Conservation (phyloP, 2,329 filamentous ascomycete genomes). For the Teratosphaeria epicoccoides region DNA sequence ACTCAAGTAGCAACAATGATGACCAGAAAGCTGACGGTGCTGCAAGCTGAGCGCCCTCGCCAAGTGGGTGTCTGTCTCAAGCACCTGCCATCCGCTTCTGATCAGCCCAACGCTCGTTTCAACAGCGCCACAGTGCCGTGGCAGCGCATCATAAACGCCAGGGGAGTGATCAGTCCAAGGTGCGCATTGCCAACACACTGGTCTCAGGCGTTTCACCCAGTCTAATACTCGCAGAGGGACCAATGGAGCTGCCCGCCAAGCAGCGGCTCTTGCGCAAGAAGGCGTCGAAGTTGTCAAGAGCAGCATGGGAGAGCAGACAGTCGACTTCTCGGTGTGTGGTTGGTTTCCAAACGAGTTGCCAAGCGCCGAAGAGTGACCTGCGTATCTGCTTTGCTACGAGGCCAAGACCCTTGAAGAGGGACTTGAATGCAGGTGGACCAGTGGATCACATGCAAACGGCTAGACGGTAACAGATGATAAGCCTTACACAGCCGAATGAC, state of each 20-base stretch:
- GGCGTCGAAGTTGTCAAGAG: conserved; percentile 38
- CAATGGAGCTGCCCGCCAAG: conserved; percentile 37
- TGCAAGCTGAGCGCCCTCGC: conserved; percentile 37
- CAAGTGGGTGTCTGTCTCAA: conserved; percentile 90
- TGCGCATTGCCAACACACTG: conserved; percentile 28
- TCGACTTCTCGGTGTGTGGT: conserved; percentile 38
- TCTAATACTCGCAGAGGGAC: conserved; percentile 21
- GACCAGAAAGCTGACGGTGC: background rate
- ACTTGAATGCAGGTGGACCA: too few species aligned
- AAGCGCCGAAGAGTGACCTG: conserved; percentile 13
- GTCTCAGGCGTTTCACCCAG: background rate
- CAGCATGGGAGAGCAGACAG: conserved; percentile 36
- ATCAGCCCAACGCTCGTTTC: conserved; percentile 42
- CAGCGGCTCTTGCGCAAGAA: conserved; percentile 35
- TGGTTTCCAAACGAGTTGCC: conserved; percentile 36
- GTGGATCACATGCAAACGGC: background rate
- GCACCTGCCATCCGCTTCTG: conserved; percentile 53
- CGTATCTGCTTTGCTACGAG: too few species aligned
- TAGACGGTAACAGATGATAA: background rate
- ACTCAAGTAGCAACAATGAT: background rate
- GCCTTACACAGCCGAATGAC: background rate
- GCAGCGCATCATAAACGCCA: conserved; percentile 86
- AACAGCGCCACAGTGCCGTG: conserved; percentile 76
- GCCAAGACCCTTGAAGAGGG: too few species aligned
- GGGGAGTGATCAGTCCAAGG: conserved; percentile 78